Base-by-base conservation (phyloP, 192 early-diverging fungal species). In the Oehlia diaphana region DNA sequence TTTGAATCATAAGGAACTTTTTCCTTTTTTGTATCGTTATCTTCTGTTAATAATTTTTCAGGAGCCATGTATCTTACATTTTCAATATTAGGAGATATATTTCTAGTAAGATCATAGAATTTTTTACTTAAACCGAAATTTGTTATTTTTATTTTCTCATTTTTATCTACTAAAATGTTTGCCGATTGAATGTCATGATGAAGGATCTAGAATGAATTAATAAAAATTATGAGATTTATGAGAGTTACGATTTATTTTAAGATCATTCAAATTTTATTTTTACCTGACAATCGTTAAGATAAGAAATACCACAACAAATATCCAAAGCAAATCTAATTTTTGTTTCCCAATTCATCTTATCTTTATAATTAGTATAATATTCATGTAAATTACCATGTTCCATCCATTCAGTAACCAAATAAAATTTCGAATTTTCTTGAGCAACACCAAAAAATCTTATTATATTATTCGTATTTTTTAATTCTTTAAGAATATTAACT, bases 361-460 rank as follows among this genome's bases (percentile, higher is more conserved):
- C n/a, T 12, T 9, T 26, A 42, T 77, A 81, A 61, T 84, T 74
- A 5, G 64, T 73, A 63, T 83, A 82, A 76, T 83, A 85, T 39
- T 85, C 84, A n/a, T 79, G 82, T 9, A 85, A 39, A 73, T 77
- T 85, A 10, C 84, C 84, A 72, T 69, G 44, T 10, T 80, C 82
- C 35, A 81, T 81, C 72, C 81, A 85, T 72, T 85, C 80, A 0
- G 81, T 66, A 3, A 85, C 84, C 84, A 85, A 63, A 82, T 80
- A 75, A 81, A 78, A 63, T 83, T 80, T 37, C 65, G 80, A 26
- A 50, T 74, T 58, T n/a, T 74, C 72, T 44, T 74, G 12, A 13
- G 72, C 72, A 1, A 74, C 23, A 37, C 72, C 72, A 58, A 37
- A 23, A 74, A 74, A 74, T 44, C 47, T 61, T 13, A 74, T 74